Conservation (phyloP, 75 land plant genomes). For the Cupressus sempervirens region DNA sequence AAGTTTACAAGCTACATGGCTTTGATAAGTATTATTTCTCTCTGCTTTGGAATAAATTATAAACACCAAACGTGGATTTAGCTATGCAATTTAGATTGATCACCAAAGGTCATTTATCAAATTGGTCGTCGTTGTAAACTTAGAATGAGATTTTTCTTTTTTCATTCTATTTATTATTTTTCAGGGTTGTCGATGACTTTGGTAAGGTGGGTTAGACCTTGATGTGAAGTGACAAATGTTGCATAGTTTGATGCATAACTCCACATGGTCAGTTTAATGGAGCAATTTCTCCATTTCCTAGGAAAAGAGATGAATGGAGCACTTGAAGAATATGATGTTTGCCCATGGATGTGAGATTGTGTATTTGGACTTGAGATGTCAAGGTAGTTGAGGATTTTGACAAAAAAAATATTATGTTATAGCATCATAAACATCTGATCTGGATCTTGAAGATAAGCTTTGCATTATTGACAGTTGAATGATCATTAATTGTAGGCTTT, state of each 20-base stretch:
- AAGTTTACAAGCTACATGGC: slow-evolving; percentile 99
- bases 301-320: slow-evolving; percentile 12
- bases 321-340: slow-evolving; percentile 11
- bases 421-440: no score
- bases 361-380: slow-evolving; percentile 15
- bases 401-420: no score
- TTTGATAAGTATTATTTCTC: slow-evolving; percentile 63
- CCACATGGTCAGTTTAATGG: slow-evolving; percentile 19
- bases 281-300: slow-evolving; percentile 11
- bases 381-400: slow-evolving; percentile 14
- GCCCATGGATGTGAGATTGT: slow-evolving; percentile 13
- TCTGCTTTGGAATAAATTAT: slow-evolving; percentile 7
- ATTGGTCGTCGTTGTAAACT: not conserved
- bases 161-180: slow-evolving; percentile 6
- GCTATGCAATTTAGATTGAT: not conserved
- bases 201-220: slow-evolving; percentile 16
- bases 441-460: no score
- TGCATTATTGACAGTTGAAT: no score
- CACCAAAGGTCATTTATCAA: not conserved
- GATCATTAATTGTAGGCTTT: no score
- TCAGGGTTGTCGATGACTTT: slow-evolving; percentile 4
- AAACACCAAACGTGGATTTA: not conserved
- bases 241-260: slow-evolving; percentile 16
- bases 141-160: slow-evolving; percentile 3
- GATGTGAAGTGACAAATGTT: slow-evolving; percentile 14